phyloP scores from a whole-genome alignment of 1,284 basidiomycete genomes.

The Thecaphora frezii region DNA sequence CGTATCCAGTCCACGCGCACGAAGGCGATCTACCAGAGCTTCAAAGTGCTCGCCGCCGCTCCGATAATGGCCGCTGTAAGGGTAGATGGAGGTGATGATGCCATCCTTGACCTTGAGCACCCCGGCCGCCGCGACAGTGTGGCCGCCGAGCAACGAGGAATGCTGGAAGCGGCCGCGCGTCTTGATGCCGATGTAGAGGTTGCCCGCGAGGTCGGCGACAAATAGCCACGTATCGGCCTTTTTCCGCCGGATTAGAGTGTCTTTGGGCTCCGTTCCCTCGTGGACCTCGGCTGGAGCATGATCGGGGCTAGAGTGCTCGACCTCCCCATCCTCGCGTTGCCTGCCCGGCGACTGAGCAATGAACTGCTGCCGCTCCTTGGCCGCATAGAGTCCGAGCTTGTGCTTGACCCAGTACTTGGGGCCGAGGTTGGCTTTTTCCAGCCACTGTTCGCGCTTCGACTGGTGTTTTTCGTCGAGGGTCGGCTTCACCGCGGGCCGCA shows the following conservation, averaged over 20 bases:
- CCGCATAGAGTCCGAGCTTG: conserved; percentile 27
- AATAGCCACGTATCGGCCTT: conserved; percentile 39
- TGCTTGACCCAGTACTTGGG: conserved; percentile 35
- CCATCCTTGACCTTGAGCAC: conserved; percentile 40
- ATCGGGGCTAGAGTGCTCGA: no score
- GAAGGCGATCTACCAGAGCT: conserved; percentile 28
- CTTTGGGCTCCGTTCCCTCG: no score
- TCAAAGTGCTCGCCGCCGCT: conserved; percentile 36
- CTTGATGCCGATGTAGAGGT: conserved; percentile 45
- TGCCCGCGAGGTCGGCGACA: conserved; percentile 32
- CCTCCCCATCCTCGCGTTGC: neutral
- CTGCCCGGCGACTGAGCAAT: conserved; percentile 14
- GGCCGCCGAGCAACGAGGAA: conserved; percentile 35
- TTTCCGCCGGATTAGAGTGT: conserved; percentile 23
- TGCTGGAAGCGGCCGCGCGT: conserved; percentile 42
- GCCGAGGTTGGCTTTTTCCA: conserved; percentile 26
- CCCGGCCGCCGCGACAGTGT: conserved; percentile 35
- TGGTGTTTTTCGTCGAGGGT: conserved; percentile 28
- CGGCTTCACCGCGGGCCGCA: neutral
- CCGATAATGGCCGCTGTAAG: conserved; percentile 42
- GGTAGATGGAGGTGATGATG: conserved; percentile 37
- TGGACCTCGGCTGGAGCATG: no score
- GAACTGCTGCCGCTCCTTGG: conserved; percentile 23
- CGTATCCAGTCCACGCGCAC: conserved; percentile 29
- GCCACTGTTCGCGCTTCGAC: conserved; percentile 21